Conservation (phyloP, 148 eudicot species). For the Chenopodium album region DNA sequence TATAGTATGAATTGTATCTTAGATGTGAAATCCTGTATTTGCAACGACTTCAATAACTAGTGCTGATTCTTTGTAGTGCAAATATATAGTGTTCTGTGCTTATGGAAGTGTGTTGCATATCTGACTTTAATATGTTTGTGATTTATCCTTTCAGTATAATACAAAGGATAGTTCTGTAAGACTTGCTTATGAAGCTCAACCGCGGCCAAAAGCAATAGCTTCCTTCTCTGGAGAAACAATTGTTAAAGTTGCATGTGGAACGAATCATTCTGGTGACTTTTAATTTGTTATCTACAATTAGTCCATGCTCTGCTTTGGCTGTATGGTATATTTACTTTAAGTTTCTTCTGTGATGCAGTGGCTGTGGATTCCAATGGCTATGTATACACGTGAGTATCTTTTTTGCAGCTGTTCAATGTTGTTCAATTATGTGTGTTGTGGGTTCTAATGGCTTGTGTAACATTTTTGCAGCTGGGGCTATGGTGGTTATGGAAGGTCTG, state of each 20-base stretch:
- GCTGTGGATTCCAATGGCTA: slow-evolving; percentile 89
- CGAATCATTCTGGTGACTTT: slow-evolving; percentile 82
- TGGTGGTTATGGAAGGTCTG: slow-evolving; percentile 99
- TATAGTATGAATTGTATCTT: neutral
- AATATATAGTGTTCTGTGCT: neutral
- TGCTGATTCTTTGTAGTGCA: neutral
- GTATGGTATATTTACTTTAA: neutral
- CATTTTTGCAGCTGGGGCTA: slow-evolving; percentile 75
- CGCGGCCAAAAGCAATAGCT: slow-evolving; percentile 82
- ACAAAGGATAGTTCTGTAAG: slow-evolving; percentile 92
- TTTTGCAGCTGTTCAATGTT: neutral
- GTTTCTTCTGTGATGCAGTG: slow-evolving; percentile 46
- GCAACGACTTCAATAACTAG: neutral
- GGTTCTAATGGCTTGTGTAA: slow-evolving; percentile 2
- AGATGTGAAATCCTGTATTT: neutral
- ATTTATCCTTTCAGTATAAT: slow-evolving; percentile 61
- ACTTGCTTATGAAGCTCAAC: slow-evolving; percentile 95
- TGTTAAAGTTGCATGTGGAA: slow-evolving; percentile 94
- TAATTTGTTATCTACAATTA: neutral
- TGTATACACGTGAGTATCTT: slow-evolving; percentile 87
- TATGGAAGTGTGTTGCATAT: neutral
- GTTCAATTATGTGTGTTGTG: neutral
- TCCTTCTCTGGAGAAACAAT: slow-evolving; percentile 74
- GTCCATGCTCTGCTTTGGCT: neutral
- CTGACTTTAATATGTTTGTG: slow-evolving; percentile 6